phyloP scores from a whole-genome alignment of 1,284 basidiomycete species.

The Melampsora larici-populina region DNA sequence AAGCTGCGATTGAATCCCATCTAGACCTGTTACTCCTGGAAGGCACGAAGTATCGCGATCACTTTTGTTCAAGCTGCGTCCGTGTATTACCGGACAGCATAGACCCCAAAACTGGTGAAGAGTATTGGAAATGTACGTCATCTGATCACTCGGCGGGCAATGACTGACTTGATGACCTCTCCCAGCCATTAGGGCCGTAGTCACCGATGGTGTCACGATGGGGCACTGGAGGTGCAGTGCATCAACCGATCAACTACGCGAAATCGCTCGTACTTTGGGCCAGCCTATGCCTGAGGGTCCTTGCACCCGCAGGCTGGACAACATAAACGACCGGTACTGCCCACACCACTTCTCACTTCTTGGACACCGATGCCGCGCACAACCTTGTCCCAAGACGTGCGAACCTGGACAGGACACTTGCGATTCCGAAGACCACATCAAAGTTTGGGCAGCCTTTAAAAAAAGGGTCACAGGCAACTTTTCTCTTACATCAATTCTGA shows the following conservation, averaged over 20 bases:
- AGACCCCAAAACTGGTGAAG: not conserved
- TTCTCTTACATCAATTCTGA: not conserved
- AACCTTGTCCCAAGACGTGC: not conserved
- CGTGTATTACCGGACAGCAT: not conserved
- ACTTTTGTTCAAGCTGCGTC: not conserved
- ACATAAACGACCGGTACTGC: not conserved
- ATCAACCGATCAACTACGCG: not conserved
- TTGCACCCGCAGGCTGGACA: not conserved
- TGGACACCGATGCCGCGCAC: not conserved
- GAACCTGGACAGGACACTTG: not conserved
- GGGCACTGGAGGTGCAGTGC: too few species aligned
- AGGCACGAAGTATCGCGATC: not conserved
- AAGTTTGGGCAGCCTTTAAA: not conserved
- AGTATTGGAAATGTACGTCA: not conserved
- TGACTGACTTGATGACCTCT: not conserved
- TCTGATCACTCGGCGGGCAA: not conserved
- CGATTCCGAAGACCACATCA: not conserved
- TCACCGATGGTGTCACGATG: too few species aligned
- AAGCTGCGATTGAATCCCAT: not conserved
- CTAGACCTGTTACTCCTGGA: not conserved
- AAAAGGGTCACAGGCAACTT: not conserved
- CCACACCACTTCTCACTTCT: not conserved
- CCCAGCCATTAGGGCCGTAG: not conserved
- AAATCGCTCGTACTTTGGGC: not conserved
- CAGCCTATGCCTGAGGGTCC: not conserved